Percentiles rank a stretch among this genome's conserved stretches.
Conservation (phyloP, 2,329 filamentous ascomycete species). For the Fusarium tupiense region DNA sequence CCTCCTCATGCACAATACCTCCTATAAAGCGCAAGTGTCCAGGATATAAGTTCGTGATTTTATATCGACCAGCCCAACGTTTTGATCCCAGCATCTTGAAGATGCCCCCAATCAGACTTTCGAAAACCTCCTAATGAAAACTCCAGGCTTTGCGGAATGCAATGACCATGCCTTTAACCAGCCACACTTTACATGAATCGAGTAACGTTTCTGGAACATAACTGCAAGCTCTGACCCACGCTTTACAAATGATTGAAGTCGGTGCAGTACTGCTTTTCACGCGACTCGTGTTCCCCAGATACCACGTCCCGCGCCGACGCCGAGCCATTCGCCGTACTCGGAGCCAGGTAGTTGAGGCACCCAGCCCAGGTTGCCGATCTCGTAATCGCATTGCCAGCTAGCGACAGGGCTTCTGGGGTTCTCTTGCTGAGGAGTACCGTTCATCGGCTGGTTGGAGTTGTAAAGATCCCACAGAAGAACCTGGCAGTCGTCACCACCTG, state of each 20-base stretch:
- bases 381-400: constrained; percentile 87
- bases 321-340: constrained; percentile 84
- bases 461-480: constrained; percentile 95
- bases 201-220: constrained; percentile 18
- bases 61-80: constrained; percentile 31
- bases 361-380: constrained; percentile 87
- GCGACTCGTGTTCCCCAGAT: constrained; percentile 76
- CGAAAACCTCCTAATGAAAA: constrained; percentile 34
- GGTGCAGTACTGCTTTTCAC: constrained; percentile 37
- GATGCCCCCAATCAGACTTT: constrained; percentile 35
- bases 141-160: constrained; percentile 43
- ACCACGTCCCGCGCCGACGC: constrained; percentile 81
- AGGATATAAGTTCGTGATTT: constrained; percentile 28
- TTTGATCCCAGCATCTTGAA: constrained; percentile 36
- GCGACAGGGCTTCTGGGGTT: constrained; percentile 75
- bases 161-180: constrained; percentile 38
- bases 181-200: constrained; percentile 39
- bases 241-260: constrained; percentile 26
- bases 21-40: background rate
- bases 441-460: constrained; percentile 63
- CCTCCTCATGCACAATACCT: background rate
- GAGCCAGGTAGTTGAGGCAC: constrained; percentile 75
- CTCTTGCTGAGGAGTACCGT: constrained; percentile 62
- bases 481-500: constrained; percentile 89
- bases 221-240: constrained; percentile 3